Percentiles rank a stretch among this genome's conserved stretches.
Conservation (phyloP, 2,329 filamentous ascomycete species). For the Parasarocladium wereldwijsianum region DNA sequence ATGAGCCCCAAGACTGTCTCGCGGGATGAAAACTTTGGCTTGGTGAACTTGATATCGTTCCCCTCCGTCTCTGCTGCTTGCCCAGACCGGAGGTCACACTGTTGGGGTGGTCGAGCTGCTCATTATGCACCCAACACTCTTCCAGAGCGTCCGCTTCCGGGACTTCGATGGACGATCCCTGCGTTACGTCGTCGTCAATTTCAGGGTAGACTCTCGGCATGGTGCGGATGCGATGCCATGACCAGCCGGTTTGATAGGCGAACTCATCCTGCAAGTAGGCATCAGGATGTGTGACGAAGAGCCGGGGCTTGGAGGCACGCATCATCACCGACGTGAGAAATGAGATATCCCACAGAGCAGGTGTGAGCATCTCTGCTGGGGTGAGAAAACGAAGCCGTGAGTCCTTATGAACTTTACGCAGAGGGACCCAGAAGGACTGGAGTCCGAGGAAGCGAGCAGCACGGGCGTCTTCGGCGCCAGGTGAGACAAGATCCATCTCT, state of each 20-base stretch:
- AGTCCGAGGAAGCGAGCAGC: constrained; percentile 41
- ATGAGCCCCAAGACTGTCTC: constrained; percentile 13
- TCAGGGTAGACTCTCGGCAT: constrained; percentile 42
- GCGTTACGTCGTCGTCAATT: constrained; percentile 13
- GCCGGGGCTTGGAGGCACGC: constrained; percentile 50
- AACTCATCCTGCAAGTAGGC: constrained; percentile 54
- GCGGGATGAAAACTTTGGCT: constrained; percentile 17
- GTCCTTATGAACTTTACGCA: constrained; percentile 63
- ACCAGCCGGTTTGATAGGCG: constrained; percentile 44
- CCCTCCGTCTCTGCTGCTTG: constrained; percentile 24
- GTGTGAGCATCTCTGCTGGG: constrained; percentile 58
- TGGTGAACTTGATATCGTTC: constrained; percentile 13
- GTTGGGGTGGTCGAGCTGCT: constrained; percentile 44
- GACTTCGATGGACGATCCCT: constrained; percentile 29
- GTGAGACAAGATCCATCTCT: constrained; percentile 23
- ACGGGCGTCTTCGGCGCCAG: constrained; percentile 12
- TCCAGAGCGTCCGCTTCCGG: constrained; percentile 49
- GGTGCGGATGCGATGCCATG: constrained; percentile 54
- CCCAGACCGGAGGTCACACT: constrained; percentile 28
- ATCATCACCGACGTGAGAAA: constrained; percentile 63
- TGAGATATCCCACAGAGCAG: constrained; percentile 53
- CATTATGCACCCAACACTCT: constrained; percentile 53
- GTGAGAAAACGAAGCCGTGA: constrained; percentile 56
- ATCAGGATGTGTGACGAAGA: constrained; percentile 64
- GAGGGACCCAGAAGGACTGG: constrained; percentile 55